Percentiles rank a stretch among this genome's conserved stretches.
These are phyloP conservation scores for Dryas alaskensis DNA, from an alignment of 306 rosid species.

Conservation along the genomic window DNA sequence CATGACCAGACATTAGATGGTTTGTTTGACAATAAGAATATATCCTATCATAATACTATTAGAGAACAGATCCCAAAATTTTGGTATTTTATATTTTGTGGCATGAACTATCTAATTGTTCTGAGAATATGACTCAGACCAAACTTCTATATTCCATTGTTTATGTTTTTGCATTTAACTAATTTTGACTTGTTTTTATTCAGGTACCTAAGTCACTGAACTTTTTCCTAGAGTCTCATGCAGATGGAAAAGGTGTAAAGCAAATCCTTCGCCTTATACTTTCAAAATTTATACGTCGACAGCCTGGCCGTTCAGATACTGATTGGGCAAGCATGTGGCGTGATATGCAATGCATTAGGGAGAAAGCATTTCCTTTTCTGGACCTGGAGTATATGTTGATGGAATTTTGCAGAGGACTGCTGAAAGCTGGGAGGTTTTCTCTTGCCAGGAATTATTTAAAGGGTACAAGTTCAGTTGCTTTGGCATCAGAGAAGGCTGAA, in stretches of 20 bases:
- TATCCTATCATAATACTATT: background rate
- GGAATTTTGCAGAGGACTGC: slow-evolving; percentile 94
- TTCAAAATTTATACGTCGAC: slow-evolving; percentile 88
- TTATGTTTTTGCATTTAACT: slow-evolving; percentile 3
- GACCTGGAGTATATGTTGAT: slow-evolving; percentile 79
- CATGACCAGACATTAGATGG: background rate
- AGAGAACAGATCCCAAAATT: background rate
- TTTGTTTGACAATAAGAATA: background rate
- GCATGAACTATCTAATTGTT: background rate
- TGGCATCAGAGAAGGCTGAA: slow-evolving; percentile 91
- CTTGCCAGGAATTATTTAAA: slow-evolving; percentile 92
- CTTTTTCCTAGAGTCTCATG: slow-evolving; percentile 66
- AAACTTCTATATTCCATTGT: background rate
- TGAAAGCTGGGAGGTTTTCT: slow-evolving; percentile 96
- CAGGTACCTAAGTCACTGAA: slow-evolving; percentile 96
- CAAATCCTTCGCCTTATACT: slow-evolving; percentile 96
- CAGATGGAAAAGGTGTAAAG: slow-evolving; percentile 84
- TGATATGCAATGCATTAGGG: slow-evolving; percentile 86
- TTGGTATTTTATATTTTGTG: background rate
- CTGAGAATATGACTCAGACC: slow-evolving; percentile 1
- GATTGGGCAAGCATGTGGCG: slow-evolving; percentile 99
- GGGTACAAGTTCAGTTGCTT: slow-evolving; percentile 91
- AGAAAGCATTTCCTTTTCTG: slow-evolving; percentile 84
- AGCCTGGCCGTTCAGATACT: slow-evolving; percentile 81
- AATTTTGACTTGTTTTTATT: slow-evolving; percentile 17